Evolutionary conservation across 345 rosid genomes (phyloP), one percentile per base, ranked within the genome.

Genomic region (Corchorus capsularis): DNA sequence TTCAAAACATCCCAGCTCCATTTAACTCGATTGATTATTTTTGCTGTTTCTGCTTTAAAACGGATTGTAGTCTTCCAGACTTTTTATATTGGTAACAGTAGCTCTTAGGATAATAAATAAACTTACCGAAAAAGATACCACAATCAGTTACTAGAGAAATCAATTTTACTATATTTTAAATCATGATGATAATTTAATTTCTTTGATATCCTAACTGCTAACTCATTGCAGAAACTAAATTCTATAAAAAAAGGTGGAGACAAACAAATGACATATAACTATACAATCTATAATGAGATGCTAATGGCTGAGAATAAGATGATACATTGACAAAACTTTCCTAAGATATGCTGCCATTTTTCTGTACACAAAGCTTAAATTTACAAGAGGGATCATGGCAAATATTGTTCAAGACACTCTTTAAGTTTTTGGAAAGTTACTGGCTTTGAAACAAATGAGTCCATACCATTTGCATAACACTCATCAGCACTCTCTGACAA

Each of bases 401-500:
- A 75, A 80, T 89, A 87, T 77, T 89, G 85, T 67, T 86, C 89
- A 6, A 95, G 83, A 77, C 98, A 95, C 76, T 86, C 90, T 81
- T 82, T 90, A 46, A 93, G 82, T 75, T 93, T 95, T 72, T 88
- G 93, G 79, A 88, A 89, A 13, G 98, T 93, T 73, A 92, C 89
- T 20, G 99, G 99, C 80, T 95, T 93, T 11, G 99, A 93, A 68
- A 90, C 91, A 76, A 93, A 95, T 0, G 99, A 95, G 76, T 93
- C 95, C 96, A 95, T 95, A 57, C 99, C 99, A 60, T 91, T 95
- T 61, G 91, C 90, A 59, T 61, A 95, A 81, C 99, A 96, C 79
- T 96, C 97, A 10, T 92, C 97, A 71, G 92, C 91, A 79, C 97
- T 93, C 82, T 93, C 99, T 37, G 98, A 82, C 81, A 90, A 81